Conservation (phyloP, 768 basidiomycete genomes). For the Podaxis carcinomalis region DNA sequence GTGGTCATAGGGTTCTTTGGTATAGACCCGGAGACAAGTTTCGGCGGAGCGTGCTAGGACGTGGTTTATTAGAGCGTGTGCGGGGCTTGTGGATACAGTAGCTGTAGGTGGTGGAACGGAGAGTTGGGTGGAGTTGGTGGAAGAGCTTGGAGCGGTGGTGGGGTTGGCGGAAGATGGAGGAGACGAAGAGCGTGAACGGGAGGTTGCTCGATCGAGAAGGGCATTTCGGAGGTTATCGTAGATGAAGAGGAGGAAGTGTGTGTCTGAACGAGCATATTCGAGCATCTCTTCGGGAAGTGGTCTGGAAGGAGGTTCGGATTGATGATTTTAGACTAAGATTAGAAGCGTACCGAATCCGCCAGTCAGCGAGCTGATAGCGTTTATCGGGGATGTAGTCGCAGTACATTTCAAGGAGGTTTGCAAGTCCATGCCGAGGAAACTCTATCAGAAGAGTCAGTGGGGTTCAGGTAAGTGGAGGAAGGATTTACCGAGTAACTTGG, state of each 20-base stretch:
- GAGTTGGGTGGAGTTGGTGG: conserved; percentile 17
- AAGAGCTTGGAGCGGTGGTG: conserved; percentile 16
- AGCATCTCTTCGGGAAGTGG: conserved; percentile 89
- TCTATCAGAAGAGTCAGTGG: conserved; percentile 36
- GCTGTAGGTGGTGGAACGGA: conserved; percentile 14
- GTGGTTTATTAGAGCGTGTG: conserved; percentile 47
- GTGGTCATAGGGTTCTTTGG: conserved; percentile 65
- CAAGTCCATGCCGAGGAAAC: conserved; percentile 80
- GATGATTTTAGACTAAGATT: not conserved
- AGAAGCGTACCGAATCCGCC: conserved; percentile 75
- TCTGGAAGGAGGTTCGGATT: conserved; percentile 22
- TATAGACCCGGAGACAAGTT: conserved; percentile 71
- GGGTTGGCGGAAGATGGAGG: conserved; percentile 15
- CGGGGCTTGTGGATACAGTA: conserved; percentile 11
- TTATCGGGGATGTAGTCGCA: conserved; percentile 92
- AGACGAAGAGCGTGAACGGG: conserved; percentile 34
- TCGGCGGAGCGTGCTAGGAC: conserved; percentile 72
- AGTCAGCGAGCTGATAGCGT: conserved; percentile 94
- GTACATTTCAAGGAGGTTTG: conserved; percentile 80
- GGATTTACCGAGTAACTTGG: conserved; percentile 66
- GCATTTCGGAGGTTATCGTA: conserved; percentile 89
- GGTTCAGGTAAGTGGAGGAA: not conserved
- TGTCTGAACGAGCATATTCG: conserved; percentile 91
- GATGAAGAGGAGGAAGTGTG: conserved; percentile 90
- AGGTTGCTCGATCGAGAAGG: conserved; percentile 66